Evolutionary conservation across 2,329 filamentous ascomycete genomes (phyloP).

Genomic region (Capronia coronata): DNA sequence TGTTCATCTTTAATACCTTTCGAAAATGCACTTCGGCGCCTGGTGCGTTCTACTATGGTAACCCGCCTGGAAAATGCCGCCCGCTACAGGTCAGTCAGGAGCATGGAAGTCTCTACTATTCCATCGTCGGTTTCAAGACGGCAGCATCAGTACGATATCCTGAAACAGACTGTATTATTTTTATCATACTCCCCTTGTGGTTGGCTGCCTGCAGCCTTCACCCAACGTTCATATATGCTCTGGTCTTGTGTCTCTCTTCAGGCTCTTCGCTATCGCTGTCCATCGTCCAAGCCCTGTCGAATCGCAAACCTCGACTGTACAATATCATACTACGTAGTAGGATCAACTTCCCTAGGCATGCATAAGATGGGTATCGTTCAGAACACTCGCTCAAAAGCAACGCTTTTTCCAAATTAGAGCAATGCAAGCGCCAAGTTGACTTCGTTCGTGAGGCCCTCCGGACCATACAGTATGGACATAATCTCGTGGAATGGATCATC

Average conservation of each 20-base stretch:
- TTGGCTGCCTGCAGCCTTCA: slow-evolving; percentile 11
- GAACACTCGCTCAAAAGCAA: slow-evolving; percentile 5
- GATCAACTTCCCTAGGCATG: neutral
- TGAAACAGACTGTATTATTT: slow-evolving; percentile 4
- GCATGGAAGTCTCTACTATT: too few species aligned
- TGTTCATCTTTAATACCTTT: too few species aligned
- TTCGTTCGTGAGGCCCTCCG: slow-evolving; percentile 12
- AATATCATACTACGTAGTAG: neutral
- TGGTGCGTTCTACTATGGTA: too few species aligned
- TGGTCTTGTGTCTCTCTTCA: slow-evolving; percentile 14
- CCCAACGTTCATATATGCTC: neutral
- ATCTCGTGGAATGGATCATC: neutral
- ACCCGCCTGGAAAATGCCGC: too few species aligned
- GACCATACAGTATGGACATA: neutral
- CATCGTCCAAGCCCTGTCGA: slow-evolving; percentile 5
- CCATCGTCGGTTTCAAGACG: too few species aligned
- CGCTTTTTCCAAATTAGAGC: slow-evolving; percentile 4
- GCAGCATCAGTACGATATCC: too few species aligned
- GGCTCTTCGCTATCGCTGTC: slow-evolving; percentile 8
- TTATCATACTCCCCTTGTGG: neutral
- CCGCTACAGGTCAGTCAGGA: too few species aligned
- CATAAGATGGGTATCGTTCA: slow-evolving; percentile 10
- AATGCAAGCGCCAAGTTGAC: slow-evolving; percentile 6
- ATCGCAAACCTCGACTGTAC: neutral
- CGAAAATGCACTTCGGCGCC: too few species aligned